Conservation (phyloP, 768 basidiomycete species). For the Mycena haematopus region DNA sequence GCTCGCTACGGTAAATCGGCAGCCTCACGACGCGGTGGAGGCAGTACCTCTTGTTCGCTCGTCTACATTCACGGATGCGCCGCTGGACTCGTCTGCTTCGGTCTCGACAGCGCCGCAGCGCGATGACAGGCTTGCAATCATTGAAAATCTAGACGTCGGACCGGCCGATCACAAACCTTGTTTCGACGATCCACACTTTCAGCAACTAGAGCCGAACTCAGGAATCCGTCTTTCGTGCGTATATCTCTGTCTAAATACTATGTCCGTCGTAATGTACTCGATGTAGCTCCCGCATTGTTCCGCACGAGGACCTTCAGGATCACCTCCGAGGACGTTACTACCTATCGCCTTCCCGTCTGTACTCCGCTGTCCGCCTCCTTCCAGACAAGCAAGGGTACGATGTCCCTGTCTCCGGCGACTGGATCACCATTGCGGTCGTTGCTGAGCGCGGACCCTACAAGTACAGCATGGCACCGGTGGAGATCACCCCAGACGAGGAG, state of each 20-base stretch:
- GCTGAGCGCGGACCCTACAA: constrained; percentile 87
- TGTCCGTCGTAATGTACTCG: constrained; percentile 3
- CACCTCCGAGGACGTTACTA: constrained; percentile 86
- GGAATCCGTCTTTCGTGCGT: constrained; percentile 83
- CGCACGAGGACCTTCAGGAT: constrained; percentile 81
- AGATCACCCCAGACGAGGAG: constrained; percentile 54
- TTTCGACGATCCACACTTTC: constrained; percentile 77
- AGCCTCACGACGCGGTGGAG: constrained; percentile 11
- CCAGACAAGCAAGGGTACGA: constrained; percentile 87
- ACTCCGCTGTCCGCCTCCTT: constrained; percentile 80
- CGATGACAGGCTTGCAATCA: constrained; percentile 70
- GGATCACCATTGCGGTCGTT: constrained; percentile 95
- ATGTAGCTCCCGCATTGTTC: constrained; percentile 68
- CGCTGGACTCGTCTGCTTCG: constrained; percentile 28
- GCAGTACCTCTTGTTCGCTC: constrained; percentile 33
- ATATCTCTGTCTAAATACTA: constrained; percentile 4
- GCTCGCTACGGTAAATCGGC: constrained; percentile 23
- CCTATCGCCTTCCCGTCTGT: constrained; percentile 86
- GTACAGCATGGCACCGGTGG: constrained; percentile 71
- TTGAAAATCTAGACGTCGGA: constrained; percentile 81
- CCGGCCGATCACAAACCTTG: constrained; percentile 77
- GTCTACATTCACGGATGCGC: constrained; percentile 44
- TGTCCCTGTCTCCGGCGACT: constrained; percentile 90
- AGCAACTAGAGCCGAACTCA: constrained; percentile 88
- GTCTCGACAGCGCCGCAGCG: constrained; percentile 37